Conservation (phyloP, 257 asterid species). For the Primulina huaijiensis region DNA sequence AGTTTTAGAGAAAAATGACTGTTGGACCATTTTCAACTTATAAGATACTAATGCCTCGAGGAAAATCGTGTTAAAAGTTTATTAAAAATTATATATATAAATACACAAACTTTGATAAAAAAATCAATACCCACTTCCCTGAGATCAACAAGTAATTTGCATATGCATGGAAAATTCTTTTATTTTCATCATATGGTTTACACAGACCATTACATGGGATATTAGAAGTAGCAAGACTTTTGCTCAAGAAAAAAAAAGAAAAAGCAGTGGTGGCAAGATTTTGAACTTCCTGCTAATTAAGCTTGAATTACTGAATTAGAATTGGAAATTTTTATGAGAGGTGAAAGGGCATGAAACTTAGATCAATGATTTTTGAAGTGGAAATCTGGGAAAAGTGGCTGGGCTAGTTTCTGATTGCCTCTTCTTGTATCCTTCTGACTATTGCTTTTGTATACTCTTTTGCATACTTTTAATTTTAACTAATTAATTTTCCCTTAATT, state of each 20-base stretch:
- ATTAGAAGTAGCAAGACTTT: constrained; percentile 6
- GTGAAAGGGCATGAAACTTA: not conserved
- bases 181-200: constrained; percentile 3
- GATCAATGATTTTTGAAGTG: not conserved
- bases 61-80: constrained; percentile 6
- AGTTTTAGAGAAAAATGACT: constrained; percentile 2
- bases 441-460: constrained; percentile 12
- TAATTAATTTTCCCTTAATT: not conserved
- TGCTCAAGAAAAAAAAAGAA: too few relatives aligned
- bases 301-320: not conserved
- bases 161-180: constrained; percentile 6
- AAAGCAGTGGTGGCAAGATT: not conserved
- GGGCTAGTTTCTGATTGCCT: constrained; percentile 2
- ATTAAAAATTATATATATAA: too few relatives aligned
- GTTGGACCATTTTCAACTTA: constrained; percentile 10
- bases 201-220: not conserved
- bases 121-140: not conserved
- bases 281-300: constrained; percentile 7
- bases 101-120: too few relatives aligned
- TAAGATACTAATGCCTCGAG: not conserved
- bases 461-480: constrained; percentile 3
- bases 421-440: constrained; percentile 1
- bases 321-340: not conserved
- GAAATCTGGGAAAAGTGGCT: constrained; percentile 1
- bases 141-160: not conserved